A percentile compares a stretch with the other conserved stretches of the same genome.
Evolutionary conservation across 495 filamentous ascomycete species (phyloP).

Genomic region (Trichoderma gamsii): DNA sequence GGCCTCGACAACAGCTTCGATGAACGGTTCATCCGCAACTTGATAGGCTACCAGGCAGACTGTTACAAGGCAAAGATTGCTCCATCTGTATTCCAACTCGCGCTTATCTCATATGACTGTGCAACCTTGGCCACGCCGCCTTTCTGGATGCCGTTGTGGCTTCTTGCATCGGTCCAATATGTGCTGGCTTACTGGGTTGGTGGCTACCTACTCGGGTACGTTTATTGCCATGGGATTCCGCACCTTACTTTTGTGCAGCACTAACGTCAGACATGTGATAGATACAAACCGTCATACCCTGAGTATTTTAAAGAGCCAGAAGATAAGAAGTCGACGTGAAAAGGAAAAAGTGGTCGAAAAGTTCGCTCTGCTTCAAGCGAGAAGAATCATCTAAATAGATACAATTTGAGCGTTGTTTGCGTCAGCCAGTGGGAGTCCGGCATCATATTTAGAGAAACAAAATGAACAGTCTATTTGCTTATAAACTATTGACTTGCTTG

Average conservation of each 20-base stretch:
- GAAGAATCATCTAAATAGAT: too few relatives aligned
- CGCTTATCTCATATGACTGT: conserved; percentile 8
- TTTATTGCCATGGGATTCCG: background rate
- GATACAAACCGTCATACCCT: background rate
- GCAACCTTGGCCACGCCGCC: conserved; percentile 8
- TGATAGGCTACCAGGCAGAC: conserved; percentile 16
- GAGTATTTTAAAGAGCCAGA: background rate
- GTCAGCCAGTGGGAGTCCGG: too few relatives aligned
- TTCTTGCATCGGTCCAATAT: conserved; percentile 5
- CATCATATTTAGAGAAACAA: too few relatives aligned
- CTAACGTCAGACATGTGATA: background rate
- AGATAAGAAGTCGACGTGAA: background rate
- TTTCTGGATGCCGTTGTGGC: conserved; percentile 18
- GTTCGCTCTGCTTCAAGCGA: background rate
- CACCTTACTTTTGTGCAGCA: background rate
- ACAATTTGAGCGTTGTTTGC: too few relatives aligned
- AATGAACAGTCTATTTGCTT: too few relatives aligned
- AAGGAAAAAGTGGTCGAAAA: background rate
- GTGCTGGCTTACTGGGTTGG: conserved; percentile 13
- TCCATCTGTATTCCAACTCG: conserved; percentile 16
- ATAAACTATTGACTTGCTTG: too few relatives aligned
- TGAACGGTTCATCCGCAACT: conserved; percentile 18
- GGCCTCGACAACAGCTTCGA: conserved; percentile 16
- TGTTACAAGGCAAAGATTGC: conserved; percentile 14
- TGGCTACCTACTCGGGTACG: conserved; percentile 15